A percentile compares a stretch with the other conserved stretches of the same genome.
These are phyloP conservation scores for Aspergillus sergii DNA, from an alignment of 2,329 filamentous ascomycete genomes.

Conservation along the genomic window DNA sequence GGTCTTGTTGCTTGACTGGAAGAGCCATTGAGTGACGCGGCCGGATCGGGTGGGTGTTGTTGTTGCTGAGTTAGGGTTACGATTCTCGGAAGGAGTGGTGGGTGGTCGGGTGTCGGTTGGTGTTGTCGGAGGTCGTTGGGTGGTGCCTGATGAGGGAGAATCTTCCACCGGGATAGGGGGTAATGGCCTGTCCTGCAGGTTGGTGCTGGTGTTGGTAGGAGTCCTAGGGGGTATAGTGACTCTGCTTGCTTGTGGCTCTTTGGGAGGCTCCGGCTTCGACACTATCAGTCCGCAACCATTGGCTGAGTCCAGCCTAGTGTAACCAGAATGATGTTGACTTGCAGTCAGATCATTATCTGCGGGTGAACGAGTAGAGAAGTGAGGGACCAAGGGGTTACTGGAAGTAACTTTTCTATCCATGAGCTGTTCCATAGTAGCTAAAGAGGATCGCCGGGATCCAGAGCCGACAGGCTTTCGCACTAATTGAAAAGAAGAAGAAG, in stretches of 20 bases:
- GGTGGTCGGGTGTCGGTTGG: constrained; percentile 12
- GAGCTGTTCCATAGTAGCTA: constrained; percentile 26
- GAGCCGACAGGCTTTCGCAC: constrained; percentile 43
- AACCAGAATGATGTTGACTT: constrained; percentile 12
- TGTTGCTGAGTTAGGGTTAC: constrained; percentile 12
- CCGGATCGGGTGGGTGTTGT: constrained; percentile 26
- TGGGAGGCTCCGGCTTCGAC: constrained; percentile 1
- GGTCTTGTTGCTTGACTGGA: constrained; percentile 22
- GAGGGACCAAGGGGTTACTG: constrained; percentile 31
- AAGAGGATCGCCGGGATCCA: constrained; percentile 29
- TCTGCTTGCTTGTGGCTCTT: constrained; percentile 5
- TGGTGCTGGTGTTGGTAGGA: constrained; percentile 24
- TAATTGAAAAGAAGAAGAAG: constrained; percentile 32
- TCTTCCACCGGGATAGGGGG: constrained; percentile 24
- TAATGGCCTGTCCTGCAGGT: constrained; percentile 25
- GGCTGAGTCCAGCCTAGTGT: constrained; percentile 16
- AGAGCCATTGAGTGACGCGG: constrained; percentile 36
- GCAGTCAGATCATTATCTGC: constrained; percentile 19
- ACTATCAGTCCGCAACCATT: constrained; percentile 9
- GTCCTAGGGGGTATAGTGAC: constrained; percentile 20
- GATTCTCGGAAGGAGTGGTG: constrained; percentile 10
- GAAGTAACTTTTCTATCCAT: constrained; percentile 21
- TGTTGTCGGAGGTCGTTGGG: constrained; percentile 13
- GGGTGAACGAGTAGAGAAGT: constrained; percentile 31
- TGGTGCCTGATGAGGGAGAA: constrained; percentile 5